A percentile compares a stretch with the other conserved stretches of the same genome.
Evolutionary conservation across 441 rosid genomes (phyloP).

Genomic region (Jatropha multifida): DNA sequence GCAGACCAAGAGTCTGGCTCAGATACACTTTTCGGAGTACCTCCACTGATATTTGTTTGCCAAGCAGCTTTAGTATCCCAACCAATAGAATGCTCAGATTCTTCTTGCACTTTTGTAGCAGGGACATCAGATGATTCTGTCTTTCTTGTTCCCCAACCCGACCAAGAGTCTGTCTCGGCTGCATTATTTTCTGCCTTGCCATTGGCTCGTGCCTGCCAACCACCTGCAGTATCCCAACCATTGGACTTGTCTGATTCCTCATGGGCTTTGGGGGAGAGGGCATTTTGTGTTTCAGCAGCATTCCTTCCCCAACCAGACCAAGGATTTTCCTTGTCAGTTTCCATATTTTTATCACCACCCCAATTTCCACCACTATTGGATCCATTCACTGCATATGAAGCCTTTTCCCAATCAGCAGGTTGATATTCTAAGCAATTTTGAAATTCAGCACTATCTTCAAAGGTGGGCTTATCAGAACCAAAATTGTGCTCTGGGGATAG

Average conservation of each 20-base stretch:
- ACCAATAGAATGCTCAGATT: background rate
- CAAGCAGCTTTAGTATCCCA: background rate
- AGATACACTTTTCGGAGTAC: background rate
- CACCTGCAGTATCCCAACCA: slow-evolving; percentile 26
- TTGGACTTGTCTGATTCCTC: slow-evolving; percentile 15
- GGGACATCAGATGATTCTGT: slow-evolving; percentile 14
- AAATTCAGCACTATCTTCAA: slow-evolving; percentile 69
- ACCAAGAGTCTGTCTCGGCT: slow-evolving; percentile 32
- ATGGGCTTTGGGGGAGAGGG: slow-evolving; percentile 9
- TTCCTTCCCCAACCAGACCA: slow-evolving; percentile 13
- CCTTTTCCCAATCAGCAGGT: slow-evolving; percentile 47
- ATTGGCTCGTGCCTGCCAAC: slow-evolving; percentile 3
- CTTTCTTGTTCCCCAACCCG: slow-evolving; percentile 40
- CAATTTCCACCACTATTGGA: slow-evolving; percentile 8
- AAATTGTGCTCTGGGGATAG: slow-evolving; percentile 64
- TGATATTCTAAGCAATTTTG: slow-evolving; percentile 30
- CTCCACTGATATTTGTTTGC: background rate
- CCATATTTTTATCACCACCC: background rate
- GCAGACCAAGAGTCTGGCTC: slow-evolving; percentile 34
- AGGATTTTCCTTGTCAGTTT: background rate
- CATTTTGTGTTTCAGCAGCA: background rate
- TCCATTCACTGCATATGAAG: slow-evolving; percentile 19
- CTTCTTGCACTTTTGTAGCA: background rate
- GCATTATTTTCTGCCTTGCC: background rate
- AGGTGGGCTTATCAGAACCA: slow-evolving; percentile 52